These are phyloP conservation scores for Kurtzmaniella quercitrusa DNA, from an alignment of 1,139 yeast species.

Conservation along the genomic window DNA sequence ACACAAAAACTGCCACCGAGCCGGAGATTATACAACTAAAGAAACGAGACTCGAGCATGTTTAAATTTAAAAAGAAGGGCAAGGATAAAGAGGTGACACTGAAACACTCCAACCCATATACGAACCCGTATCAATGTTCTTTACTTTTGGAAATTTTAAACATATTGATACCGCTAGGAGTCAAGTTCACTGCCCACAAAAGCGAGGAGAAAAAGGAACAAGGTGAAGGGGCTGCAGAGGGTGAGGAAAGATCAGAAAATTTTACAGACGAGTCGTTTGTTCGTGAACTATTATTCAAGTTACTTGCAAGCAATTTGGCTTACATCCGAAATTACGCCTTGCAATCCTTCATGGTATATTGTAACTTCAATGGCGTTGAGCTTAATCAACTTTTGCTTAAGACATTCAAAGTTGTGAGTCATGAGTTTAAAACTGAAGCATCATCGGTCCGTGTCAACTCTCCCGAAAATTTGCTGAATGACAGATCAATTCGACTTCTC, in stretches of 20 bases:
- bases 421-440: slow-evolving; percentile 23
- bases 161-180: slow-evolving; percentile 34
- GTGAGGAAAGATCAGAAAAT: slow-evolving; percentile 5
- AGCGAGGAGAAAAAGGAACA: slow-evolving; percentile 9
- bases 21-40: slow-evolving; percentile 11
- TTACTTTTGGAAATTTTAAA: slow-evolving; percentile 30
- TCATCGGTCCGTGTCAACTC: slow-evolving; percentile 7
- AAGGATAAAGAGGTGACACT: slow-evolving; percentile 16
- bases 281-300: slow-evolving; percentile 27
- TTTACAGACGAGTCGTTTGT: slow-evolving; percentile 20
- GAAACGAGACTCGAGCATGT: slow-evolving; percentile 26
- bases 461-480: slow-evolving; percentile 23
- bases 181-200: slow-evolving; percentile 20
- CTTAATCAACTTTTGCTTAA: slow-evolving; percentile 34
- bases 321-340: slow-evolving; percentile 37
- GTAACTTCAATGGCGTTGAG: slow-evolving; percentile 30
- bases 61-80: slow-evolving; percentile 23
- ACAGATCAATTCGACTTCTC: slow-evolving; percentile 22
- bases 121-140: slow-evolving; percentile 34
- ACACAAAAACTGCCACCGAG: slow-evolving; percentile 5
- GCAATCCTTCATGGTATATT: slow-evolving; percentile 29
- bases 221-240: slow-evolving; percentile 8
- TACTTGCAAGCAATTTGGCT: slow-evolving; percentile 30
- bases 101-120: slow-evolving; percentile 25
- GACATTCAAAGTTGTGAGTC: slow-evolving; percentile 29